Evolutionary conservation across 805 yeast species (phyloP).

Genomic region (Torulaspora gathmanii): DNA sequence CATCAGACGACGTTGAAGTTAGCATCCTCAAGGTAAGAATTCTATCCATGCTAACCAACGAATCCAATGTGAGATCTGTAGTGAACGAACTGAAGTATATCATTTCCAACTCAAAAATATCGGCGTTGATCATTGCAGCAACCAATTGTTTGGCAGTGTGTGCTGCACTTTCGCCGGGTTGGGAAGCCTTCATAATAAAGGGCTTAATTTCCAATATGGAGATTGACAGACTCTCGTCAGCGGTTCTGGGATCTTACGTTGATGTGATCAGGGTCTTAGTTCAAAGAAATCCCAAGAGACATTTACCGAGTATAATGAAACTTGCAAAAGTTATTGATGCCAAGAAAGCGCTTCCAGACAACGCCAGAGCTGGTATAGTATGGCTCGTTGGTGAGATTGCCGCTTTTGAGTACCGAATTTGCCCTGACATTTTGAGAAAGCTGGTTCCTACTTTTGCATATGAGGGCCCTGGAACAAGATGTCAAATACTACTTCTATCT

Average conservation of each 20-base stretch:
- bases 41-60: conserved; percentile 53
- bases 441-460: conserved; percentile 49
- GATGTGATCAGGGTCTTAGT: conserved; percentile 69
- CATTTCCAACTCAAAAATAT: conserved; percentile 34
- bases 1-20: conserved; percentile 45
- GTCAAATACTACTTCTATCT: conserved; percentile 66
- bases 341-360: conserved; percentile 29
- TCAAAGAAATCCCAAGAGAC: conserved; percentile 53
- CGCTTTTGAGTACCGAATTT: conserved; percentile 42
- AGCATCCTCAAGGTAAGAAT: conserved; percentile 57
- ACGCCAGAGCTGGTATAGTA: conserved; percentile 75
- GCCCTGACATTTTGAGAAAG: conserved; percentile 71
- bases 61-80: conserved; percentile 47
- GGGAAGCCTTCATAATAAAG: conserved; percentile 51
- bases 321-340: conserved; percentile 39
- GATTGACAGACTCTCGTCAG: conserved; percentile 18
- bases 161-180: conserved; percentile 45
- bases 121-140: conserved; percentile 40
- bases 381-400: conserved; percentile 91
- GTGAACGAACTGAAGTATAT: conserved; percentile 62
- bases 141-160: conserved; percentile 61
- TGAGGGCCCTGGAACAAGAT: conserved; percentile 57
- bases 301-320: conserved; percentile 52
- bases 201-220: conserved; percentile 58
- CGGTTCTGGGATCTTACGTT: conserved; percentile 57